phyloP scores from a whole-genome alignment of 176 grass and related monocot species.

The maize (Zea mays) region Zm-B73-REFERENCE-NAM-5.0 NC_050103.1:75290001-75290500 shows the following conservation, averaged over 20 bases:
- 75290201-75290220: conserved; percentile 18
- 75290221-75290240: not conserved
- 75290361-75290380: not conserved
- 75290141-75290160: too few relatives aligned
- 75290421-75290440: not conserved
- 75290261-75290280: conserved; percentile 17
- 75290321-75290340: conserved; percentile 79
- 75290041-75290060: not conserved
- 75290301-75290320: conserved; percentile 66
- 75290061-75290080: conserved; percentile 40
- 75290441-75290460: not conserved
- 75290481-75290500: not conserved
- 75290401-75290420: not conserved
- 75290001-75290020: too few relatives aligned
- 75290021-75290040: conserved; percentile 19
- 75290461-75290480: conserved; percentile 2
- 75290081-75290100: conserved; percentile 37
- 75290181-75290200: not conserved
- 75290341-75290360: conserved; percentile 73
- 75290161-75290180: not conserved
- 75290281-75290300: not conserved
- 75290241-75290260: conserved; percentile 30
- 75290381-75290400: not conserved
- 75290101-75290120: conserved; percentile 52
- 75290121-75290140: conserved; percentile 7